Evolutionary conservation across 2,329 filamentous ascomycete genomes (phyloP), one percentile per base, ranked within the genome.

Genomic region (Arthrobotrys musiformis): DNA sequence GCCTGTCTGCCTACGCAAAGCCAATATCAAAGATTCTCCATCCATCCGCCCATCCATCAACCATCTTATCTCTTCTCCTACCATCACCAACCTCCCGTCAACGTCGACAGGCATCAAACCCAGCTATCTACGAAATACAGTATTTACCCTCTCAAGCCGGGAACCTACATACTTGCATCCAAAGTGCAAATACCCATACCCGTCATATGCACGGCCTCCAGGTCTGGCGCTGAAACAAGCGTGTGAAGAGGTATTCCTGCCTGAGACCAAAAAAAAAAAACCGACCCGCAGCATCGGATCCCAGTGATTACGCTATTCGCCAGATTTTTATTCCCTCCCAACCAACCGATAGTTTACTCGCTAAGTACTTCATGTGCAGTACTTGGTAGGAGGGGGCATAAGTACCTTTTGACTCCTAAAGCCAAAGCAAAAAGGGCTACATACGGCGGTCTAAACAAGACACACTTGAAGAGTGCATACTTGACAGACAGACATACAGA

Each of bases 291-390:
- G 56, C 46, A 46, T 70, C 67, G 67, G 67, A 70, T 56, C 67
- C 67, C 37, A 56, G 30, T 61, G 54, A 70, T 66, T 66, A 61
- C 66, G 66, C 66, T 70, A 70, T 70, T 70, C 54, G 54, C 54
- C 66, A 50, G 54, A 70, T 54, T 69, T 67, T 48, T 68, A 28
- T 60, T 56, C 40, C 44, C 46, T 58, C 68, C 63, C 22, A 42
- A 24, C 61, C 24, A 9, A 56, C 46, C 40, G 40, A 35, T 19
- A 48, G 11, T 4, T 35, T 35, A 35, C 11, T 11, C 11, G 5
- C 30, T 35, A 35, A 5, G 5, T 35, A 35, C 30, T 35, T 6
- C 30, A 35, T 35, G 11, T 35, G n/a, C n/a, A n/a, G n/a, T n/a
- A n/a, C n/a, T n/a, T n/a, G n/a, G 11, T 6, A 9, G 5, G 5